A percentile compares a stretch with the other conserved stretches of the same genome.
Evolutionary conservation across 2,329 filamentous ascomycete genomes (phyloP).

Genomic region (Fonsecaea pugnacius): DNA sequence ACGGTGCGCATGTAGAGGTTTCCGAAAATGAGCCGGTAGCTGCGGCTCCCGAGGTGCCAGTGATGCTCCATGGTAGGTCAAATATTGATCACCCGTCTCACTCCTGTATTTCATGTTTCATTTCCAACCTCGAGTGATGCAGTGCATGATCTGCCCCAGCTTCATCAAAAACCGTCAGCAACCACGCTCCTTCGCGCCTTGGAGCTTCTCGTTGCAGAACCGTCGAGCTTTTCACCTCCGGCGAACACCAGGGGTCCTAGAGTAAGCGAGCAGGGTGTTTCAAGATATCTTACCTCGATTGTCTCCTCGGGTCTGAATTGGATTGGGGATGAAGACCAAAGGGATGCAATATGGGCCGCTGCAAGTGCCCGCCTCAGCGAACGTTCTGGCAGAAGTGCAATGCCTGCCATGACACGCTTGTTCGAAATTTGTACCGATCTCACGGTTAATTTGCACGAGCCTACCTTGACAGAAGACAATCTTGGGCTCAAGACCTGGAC

Average conservation of each 20-base stretch:
- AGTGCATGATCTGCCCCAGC: conserved; percentile 77
- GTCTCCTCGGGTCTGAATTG: conserved; percentile 52
- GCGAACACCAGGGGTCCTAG: conserved; percentile 40
- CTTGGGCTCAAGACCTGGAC: conserved; percentile 96
- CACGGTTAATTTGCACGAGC: conserved; percentile 77
- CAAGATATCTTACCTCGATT: conserved; percentile 53
- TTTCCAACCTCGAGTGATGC: conserved; percentile 17
- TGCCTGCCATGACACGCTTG: conserved; percentile 65
- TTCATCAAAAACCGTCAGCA: conserved; percentile 75
- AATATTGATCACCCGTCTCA: conserved; percentile 3
- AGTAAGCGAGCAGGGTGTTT: conserved; percentile 48
- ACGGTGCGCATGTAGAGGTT: not conserved
- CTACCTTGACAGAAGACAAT: conserved; percentile 82
- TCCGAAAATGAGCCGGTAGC: not conserved
- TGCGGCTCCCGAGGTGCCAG: not conserved
- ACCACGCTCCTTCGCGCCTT: conserved; percentile 68
- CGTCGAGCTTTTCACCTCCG: conserved; percentile 51
- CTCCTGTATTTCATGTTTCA: conserved; percentile 11
- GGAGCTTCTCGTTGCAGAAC: conserved; percentile 67
- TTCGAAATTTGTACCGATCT: conserved; percentile 62
- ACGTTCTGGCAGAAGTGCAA: conserved; percentile 76
- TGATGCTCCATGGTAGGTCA: conserved; percentile 30
- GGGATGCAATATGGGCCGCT: conserved; percentile 66
- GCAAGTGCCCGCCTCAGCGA: conserved; percentile 82
- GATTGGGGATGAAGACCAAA: conserved; percentile 50